These are phyloP conservation scores for Sordariomycetes sp. DNA, from an alignment of 2,329 filamentous ascomycete genomes.

Conservation along the genomic window DNA sequence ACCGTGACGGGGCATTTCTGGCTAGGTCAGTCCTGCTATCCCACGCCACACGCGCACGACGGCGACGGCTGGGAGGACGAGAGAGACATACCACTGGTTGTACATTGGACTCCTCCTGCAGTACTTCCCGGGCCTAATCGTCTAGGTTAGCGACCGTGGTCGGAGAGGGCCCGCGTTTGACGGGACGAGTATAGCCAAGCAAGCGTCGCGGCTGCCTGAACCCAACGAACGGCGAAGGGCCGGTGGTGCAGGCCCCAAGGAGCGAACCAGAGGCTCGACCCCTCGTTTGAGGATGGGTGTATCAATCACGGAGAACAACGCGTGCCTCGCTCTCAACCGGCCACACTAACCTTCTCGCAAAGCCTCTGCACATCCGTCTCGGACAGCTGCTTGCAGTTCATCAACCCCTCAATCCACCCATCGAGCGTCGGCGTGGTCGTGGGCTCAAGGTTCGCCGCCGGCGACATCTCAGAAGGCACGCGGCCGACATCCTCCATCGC, in stretches of 20 bases:
- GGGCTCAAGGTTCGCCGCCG: slow-evolving; percentile 60
- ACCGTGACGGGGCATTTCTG: slow-evolving; percentile 98
- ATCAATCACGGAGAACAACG: not conserved
- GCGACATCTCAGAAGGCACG: slow-evolving; percentile 67
- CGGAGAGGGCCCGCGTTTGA: not conserved
- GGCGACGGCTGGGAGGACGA: not conserved
- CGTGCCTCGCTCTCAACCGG: not conserved
- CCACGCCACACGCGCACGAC: not conserved
- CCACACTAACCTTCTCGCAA: slow-evolving; percentile 73
- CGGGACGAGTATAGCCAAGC: not conserved
- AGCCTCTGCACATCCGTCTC: slow-evolving; percentile 92
- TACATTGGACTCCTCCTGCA: slow-evolving; percentile 97
- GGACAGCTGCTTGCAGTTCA: slow-evolving; percentile 96
- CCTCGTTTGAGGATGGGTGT: not conserved
- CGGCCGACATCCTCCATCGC: slow-evolving; percentile 98
- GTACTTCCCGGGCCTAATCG: slow-evolving; percentile 76
- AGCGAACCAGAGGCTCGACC: slow-evolving; percentile 5
- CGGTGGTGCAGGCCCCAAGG: slow-evolving; percentile 16
- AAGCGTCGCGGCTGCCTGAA: not conserved
- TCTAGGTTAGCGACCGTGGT: not conserved
- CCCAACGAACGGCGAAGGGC: slow-evolving; percentile 11
- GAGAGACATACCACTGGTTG: slow-evolving; percentile 76
- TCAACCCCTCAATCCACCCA: slow-evolving; percentile 96
- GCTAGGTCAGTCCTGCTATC: slow-evolving; percentile 1
- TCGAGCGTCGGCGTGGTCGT: slow-evolving; percentile 87